These are phyloP conservation scores for Amanita polypyramis DNA, from an alignment of 768 basidiomycete genomes.

Conservation along the genomic window DNA sequence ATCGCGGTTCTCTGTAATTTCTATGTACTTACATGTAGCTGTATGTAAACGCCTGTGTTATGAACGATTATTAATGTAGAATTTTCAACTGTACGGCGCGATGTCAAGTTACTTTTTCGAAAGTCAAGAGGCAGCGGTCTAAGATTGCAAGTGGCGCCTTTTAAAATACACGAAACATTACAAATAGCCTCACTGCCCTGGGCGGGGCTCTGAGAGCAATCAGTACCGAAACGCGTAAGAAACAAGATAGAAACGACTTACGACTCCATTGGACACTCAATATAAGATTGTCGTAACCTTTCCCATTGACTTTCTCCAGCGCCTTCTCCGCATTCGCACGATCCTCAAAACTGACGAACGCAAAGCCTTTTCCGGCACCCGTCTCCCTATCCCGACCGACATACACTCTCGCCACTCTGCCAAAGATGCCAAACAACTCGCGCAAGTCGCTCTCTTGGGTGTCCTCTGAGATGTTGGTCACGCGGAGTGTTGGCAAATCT, in stretches of 20 bases:
- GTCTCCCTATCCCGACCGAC: slow-evolving; percentile 94
- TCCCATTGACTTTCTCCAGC: slow-evolving; percentile 85
- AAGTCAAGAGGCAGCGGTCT: no score
- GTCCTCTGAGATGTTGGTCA: slow-evolving; percentile 95
- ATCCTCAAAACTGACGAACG: slow-evolving; percentile 94
- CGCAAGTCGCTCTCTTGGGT: slow-evolving; percentile 91
- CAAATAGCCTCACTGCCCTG: neutral
- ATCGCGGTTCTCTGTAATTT: no score
- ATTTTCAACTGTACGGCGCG: no score
- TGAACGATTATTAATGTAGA: neutral
- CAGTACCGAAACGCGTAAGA: neutral
- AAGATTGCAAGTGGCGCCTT: neutral
- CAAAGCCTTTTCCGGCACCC: slow-evolving; percentile 91
- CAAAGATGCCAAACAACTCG: slow-evolving; percentile 82
- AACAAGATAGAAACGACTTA: slow-evolving; percentile 20
- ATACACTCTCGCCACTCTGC: slow-evolving; percentile 81
- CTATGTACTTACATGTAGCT: neutral
- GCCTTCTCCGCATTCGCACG: slow-evolving; percentile 72
- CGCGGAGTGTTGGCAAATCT: slow-evolving; percentile 91
- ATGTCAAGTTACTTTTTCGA: no score
- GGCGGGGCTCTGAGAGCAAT: neutral
- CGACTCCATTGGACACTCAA: slow-evolving; percentile 54
- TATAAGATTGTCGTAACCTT: slow-evolving; percentile 90
- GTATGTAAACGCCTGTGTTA: neutral
- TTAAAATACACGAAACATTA: neutral